These are phyloP conservation scores for Chloranthus sessilifolius DNA, from an alignment of 164 flowering plant genomes.

Conservation along the genomic window DNA sequence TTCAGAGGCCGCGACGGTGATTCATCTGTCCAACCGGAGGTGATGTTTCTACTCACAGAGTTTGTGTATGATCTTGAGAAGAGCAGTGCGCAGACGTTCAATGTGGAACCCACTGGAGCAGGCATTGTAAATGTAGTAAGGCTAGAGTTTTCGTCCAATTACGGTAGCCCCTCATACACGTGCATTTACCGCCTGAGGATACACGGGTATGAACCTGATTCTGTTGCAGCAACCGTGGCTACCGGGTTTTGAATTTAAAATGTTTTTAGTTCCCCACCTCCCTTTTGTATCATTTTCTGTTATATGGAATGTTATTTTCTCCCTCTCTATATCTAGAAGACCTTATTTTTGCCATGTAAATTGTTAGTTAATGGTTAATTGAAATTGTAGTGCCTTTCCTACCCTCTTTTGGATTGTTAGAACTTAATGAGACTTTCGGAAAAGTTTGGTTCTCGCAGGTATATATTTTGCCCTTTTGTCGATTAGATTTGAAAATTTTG, in stretches of 20 bases:
- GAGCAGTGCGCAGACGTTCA: conserved; percentile 80
- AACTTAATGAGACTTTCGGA: too few relatives aligned
- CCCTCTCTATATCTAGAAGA: background rate
- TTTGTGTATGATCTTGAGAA: conserved; percentile 83
- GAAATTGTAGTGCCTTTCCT: too few relatives aligned
- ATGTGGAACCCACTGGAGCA: conserved; percentile 36
- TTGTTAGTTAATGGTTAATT: too few relatives aligned
- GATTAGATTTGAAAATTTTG: too few relatives aligned
- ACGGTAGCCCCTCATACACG: conserved; percentile 62
- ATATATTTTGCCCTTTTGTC: too few relatives aligned
- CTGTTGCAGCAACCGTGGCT: conserved; percentile 38
- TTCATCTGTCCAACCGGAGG: conserved; percentile 17
- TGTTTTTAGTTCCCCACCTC: too few relatives aligned
- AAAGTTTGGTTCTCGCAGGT: too few relatives aligned
- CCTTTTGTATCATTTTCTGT: background rate
- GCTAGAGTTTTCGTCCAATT: conserved; percentile 76
- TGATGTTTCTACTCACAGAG: conserved; percentile 49
- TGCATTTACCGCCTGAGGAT: conserved; percentile 97
- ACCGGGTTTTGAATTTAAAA: too few relatives aligned
- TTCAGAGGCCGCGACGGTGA: conserved; percentile 26
- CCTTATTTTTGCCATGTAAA: background rate
- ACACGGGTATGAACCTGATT: conserved; percentile 70
- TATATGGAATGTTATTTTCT: background rate
- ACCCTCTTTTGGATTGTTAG: too few relatives aligned
- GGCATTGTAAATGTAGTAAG: conserved; percentile 53